Evolutionary conservation across 495 filamentous ascomycete species (phyloP), one percentile per base, ranked within the genome.

Genomic region (Staphylotrichum tortipilum): DNA sequence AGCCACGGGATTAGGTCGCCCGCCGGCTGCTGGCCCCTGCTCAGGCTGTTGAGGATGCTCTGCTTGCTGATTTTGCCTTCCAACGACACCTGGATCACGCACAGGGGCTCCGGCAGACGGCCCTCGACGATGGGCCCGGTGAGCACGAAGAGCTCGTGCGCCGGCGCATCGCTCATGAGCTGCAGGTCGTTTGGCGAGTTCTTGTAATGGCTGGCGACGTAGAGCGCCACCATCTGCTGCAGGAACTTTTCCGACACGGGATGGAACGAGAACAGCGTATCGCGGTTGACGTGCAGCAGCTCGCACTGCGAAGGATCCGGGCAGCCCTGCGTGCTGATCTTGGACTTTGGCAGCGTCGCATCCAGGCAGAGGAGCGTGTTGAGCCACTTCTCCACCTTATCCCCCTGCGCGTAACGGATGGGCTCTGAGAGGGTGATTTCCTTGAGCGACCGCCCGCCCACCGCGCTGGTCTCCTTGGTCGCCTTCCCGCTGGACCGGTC

Each of bases 1-100:
- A 97, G 78, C 94, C 94, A 99, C 1, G 94, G 94, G 44, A 99
- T 99, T 38, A 99, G 72, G 64, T 99, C 94, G 50, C 94, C 94
- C 18, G 89, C 86, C 8, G 91, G 87, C 44, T 94, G 77, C 62
- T 89, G 85, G 21, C 94, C 94, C 57, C 94, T 80, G 61, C 84
- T 89, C 52, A 99, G 68, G 60, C 85, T 83, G 66, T 88, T 91
- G 38, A 94, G 74, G 1, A 99, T 89, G 62, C 87, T 95, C 56
- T 95, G 82, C 54, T 81, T 83, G 72, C 88, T 95, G 62, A 99
- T 97, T 54, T 84, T 84, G 54, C 94, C 92, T 74, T 99, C 94
- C 8, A 97, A 77, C 0, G 92, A 86, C 33, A 99, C 83, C 61
- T 99, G 94, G 45, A 99, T 84, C 2, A 97, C 92, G 54, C 88